Conservation (phyloP, 768 basidiomycete species). For the Russula dissimulans region DNA sequence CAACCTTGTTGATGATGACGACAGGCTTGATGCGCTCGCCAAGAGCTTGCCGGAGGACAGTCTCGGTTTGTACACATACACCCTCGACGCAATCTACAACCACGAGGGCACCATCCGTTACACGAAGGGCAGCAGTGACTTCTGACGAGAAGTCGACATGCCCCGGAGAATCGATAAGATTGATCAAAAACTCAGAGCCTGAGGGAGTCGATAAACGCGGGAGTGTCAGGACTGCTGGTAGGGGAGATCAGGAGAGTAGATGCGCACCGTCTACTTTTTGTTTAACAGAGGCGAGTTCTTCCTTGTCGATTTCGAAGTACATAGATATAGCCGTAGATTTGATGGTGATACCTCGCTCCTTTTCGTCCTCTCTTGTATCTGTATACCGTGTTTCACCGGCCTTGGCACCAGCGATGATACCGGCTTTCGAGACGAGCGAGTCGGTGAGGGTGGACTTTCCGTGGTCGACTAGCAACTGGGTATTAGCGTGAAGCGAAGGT, state of each 20-base stretch:
- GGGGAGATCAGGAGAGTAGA: not conserved
- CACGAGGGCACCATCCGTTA: conserved; percentile 98
- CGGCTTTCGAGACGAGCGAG: conserved; percentile 97
- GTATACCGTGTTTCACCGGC: conserved; percentile 97
- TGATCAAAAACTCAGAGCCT: conserved; percentile 98
- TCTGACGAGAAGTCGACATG: conserved; percentile 99
- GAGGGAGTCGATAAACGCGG: conserved; percentile 1
- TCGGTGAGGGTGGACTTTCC: conserved; percentile 99
- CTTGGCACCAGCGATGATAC: conserved; percentile 92
- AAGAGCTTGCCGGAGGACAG: conserved; percentile 94
- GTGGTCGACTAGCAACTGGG: conserved; percentile 72
- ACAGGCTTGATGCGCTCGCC: conserved; percentile 99
- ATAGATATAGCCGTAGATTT: conserved; percentile 99
- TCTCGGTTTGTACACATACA: conserved; percentile 99
- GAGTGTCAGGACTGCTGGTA: conserved; percentile 10
- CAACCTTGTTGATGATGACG: conserved; percentile 99
- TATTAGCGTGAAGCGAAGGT: conserved; percentile 20
- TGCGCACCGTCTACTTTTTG: conserved; percentile 86
- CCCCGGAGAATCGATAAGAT: conserved; percentile 98
- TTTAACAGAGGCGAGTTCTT: conserved; percentile 74
- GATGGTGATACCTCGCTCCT: conserved; percentile 99
- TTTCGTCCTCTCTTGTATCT: conserved; percentile 96
- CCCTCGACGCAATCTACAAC: conserved; percentile 99
- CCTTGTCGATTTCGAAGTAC: conserved; percentile 96
- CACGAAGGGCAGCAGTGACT: conserved; percentile 98